A percentile compares a stretch with the other conserved stretches of the same genome.
phyloP scores from a whole-genome alignment of 2,329 filamentous ascomycete species.

The Penicillium sp. region DNA sequence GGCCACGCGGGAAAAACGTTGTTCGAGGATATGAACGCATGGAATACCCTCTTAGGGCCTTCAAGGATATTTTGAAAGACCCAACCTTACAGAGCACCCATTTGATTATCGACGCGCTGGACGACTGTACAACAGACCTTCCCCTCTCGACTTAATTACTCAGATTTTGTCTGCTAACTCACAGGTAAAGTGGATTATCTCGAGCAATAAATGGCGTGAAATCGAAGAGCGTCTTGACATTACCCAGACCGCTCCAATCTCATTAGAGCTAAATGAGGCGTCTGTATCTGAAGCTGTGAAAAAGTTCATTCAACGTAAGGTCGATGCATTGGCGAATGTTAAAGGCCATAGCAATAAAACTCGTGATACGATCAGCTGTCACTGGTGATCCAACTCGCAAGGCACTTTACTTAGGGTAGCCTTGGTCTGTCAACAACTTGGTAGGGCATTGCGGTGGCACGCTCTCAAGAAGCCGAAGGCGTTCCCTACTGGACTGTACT shows the following conservation, averaged over 20 bases:
- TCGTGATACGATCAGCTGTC: constrained; percentile 9
- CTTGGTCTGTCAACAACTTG: constrained; percentile 34
- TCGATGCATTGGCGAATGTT: constrained; percentile 12
- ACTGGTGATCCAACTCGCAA: constrained; percentile 29
- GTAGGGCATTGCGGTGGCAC: background rate
- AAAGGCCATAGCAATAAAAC: constrained; percentile 22
- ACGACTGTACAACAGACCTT: constrained; percentile 41
- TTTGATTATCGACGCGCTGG: constrained; percentile 50
- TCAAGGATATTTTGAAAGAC: constrained; percentile 44
- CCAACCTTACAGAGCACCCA: constrained; percentile 21
- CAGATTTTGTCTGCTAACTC: constrained; percentile 15
- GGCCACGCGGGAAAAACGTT: constrained; percentile 35
- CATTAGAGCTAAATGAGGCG: constrained; percentile 22
- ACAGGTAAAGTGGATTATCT: constrained; percentile 45
- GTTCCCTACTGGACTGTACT: constrained; percentile 7
- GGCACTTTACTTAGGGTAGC: constrained; percentile 43
- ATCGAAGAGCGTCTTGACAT: constrained; percentile 37
- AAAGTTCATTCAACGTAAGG: constrained; percentile 21
- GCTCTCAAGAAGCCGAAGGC: background rate
- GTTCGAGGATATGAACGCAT: constrained; percentile 45
- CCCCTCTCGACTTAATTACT: constrained; percentile 40
- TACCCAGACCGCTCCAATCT: constrained; percentile 17
- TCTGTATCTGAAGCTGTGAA: constrained; percentile 22
- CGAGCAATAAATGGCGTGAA: constrained; percentile 43
- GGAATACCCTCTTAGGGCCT: constrained; percentile 38